Conservation (phyloP, 495 filamentous ascomycete genomes). For the Bacidia gigantensis region DNA sequence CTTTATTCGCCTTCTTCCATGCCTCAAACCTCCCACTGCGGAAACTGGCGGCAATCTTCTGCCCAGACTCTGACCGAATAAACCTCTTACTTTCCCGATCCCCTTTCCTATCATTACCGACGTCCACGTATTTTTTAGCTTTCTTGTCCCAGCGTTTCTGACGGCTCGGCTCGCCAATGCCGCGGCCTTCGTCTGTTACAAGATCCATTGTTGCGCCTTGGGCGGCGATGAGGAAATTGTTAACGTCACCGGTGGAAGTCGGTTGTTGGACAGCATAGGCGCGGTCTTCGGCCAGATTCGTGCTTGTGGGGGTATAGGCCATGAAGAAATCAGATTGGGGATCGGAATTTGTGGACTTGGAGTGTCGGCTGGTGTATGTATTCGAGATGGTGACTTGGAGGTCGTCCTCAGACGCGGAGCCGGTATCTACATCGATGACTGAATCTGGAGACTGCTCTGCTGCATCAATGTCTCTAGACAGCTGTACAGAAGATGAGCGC, state of each 20-base stretch:
- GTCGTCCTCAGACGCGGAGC: constrained; percentile 56
- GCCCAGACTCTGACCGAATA: constrained; percentile 80
- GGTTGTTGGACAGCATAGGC: constrained; percentile 82
- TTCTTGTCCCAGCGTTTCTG: constrained; percentile 87
- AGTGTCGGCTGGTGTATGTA: constrained; percentile 16
- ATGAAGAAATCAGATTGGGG: constrained; percentile 87
- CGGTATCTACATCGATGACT: constrained; percentile 38
- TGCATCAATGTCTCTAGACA: constrained; percentile 20
- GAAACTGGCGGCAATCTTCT: constrained; percentile 90
- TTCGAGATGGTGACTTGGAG: constrained; percentile 74
- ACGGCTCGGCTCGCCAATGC: constrained; percentile 58
- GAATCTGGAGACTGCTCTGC: constrained; percentile 15
- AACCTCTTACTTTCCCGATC: constrained; percentile 73
- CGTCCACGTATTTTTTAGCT: constrained; percentile 86
- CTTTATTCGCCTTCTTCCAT: constrained; percentile 75
- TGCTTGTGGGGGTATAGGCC: constrained; percentile 71
- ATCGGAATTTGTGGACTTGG: constrained; percentile 36
- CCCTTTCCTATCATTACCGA: constrained; percentile 49
- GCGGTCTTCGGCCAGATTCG: constrained; percentile 69
- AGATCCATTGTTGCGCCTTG: constrained; percentile 80
- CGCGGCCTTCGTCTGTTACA: constrained; percentile 63
- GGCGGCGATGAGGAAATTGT: constrained; percentile 61
- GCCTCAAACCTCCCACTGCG: constrained; percentile 82
- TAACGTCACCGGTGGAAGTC: constrained; percentile 38
- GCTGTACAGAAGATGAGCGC: constrained; percentile 22